phyloP scores from a whole-genome alignment of 2,329 filamentous ascomycete genomes.

The Cephalotrichum gorgonifer region DNA sequence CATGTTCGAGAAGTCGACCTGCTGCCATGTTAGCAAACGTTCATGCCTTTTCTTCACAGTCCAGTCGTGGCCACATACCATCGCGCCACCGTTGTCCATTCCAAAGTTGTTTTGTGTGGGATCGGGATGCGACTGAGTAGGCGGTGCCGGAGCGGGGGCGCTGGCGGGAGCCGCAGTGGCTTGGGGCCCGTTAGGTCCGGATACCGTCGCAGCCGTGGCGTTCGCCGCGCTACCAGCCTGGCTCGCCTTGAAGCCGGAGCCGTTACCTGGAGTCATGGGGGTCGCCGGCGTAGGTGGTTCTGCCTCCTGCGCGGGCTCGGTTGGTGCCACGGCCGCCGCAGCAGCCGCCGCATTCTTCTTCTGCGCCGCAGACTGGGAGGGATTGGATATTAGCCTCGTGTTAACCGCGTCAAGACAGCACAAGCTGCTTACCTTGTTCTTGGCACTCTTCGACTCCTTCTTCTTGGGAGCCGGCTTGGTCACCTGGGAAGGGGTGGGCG shows the following conservation, averaged over 20 bases:
- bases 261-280: slow-evolving; percentile 50
- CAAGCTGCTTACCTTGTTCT: slow-evolving; percentile 50
- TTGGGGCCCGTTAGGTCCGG: slow-evolving; percentile 15
- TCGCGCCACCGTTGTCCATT: slow-evolving; percentile 31
- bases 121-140: slow-evolving; percentile 35
- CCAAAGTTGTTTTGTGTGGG: slow-evolving; percentile 34
- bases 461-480: slow-evolving; percentile 72
- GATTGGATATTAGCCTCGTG: neutral
- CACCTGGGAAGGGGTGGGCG: slow-evolving; percentile 64
- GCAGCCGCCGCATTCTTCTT: slow-evolving; percentile 41
- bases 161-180: slow-evolving; percentile 18
- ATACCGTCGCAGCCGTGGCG: neutral
- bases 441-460: slow-evolving; percentile 56
- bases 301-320: slow-evolving; percentile 43
- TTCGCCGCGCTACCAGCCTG: slow-evolving; percentile 15
- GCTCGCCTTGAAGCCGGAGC: slow-evolving; percentile 36
- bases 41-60: neutral
- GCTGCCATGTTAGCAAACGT: slow-evolving; percentile 1
- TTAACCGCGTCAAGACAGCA: neutral
- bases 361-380: slow-evolving; percentile 40
- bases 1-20: slow-evolving; percentile 37
- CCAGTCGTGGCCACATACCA: slow-evolving; percentile 26
- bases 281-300: slow-evolving; percentile 53
- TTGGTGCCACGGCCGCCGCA: slow-evolving; percentile 32
- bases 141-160: slow-evolving; percentile 29